phyloP scores from a whole-genome alignment of 306 rosid species.

The Alnus rubra region DNA sequence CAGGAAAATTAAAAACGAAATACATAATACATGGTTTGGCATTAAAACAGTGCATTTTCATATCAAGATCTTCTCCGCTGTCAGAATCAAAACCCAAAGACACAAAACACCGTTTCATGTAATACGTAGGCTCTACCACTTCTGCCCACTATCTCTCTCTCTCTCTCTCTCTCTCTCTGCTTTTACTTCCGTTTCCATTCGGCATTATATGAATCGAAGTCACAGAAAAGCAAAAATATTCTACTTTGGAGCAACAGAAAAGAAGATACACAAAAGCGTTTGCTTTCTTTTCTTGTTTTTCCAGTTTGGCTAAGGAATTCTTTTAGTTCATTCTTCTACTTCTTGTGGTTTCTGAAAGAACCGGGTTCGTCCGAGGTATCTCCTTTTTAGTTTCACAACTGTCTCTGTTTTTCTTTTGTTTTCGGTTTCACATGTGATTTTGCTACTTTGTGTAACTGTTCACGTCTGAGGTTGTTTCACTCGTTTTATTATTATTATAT shows the following conservation, averaged over 20 bases:
- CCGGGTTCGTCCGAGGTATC: slow-evolving; percentile 20
- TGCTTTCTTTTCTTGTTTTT: neutral
- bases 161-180: neutral
- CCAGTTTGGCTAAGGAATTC: slow-evolving; percentile 17
- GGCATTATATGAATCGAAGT: neutral
- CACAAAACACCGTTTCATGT: slow-evolving; percentile 14
- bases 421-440: neutral
- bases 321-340: neutral
- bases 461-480: neutral
- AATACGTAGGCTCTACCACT: neutral
- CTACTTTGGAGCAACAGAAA: neutral
- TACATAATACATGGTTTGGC: neutral
- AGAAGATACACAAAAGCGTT: neutral
- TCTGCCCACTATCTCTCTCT: neutral
- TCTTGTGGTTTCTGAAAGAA: neutral
- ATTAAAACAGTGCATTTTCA: slow-evolving; percentile 7
- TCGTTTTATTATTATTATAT: neutral
- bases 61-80: slow-evolving; percentile 30
- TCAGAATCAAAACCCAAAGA: slow-evolving; percentile 30
- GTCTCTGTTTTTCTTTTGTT: neutral
- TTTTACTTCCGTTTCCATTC: neutral
- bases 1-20: neutral
- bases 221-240: neutral
- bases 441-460: neutral
- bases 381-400: slow-evolving; percentile 5